phyloP scores from a whole-genome alignment of 352 stramenopile genomes.

The Albugo candida region DNA sequence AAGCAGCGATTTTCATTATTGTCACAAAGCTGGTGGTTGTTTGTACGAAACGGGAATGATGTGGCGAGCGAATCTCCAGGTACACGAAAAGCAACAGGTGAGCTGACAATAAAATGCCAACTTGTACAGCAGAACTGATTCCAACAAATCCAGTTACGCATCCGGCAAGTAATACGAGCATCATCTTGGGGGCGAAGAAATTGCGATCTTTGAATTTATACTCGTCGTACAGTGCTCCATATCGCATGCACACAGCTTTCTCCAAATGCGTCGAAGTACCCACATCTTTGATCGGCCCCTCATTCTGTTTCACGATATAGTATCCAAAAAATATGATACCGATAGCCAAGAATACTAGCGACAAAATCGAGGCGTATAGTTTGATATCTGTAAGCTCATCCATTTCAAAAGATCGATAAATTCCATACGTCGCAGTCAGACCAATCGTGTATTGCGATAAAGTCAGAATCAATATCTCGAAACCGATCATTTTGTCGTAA shows the following conservation, averaged over 20 bases:
- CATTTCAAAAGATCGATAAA: conserved; percentile 49
- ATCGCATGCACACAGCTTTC: conserved; percentile 65
- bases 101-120: conserved; percentile 26
- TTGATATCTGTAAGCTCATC: conserved; percentile 38
- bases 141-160: conserved; percentile 28
- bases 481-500: conserved; percentile 71
- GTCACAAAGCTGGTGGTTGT: conserved; percentile 51
- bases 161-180: conserved; percentile 36
- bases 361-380: conserved; percentile 32
- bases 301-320: conserved; percentile 49
- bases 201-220: conserved; percentile 78
- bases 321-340: conserved; percentile 72
- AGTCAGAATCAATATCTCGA: conserved; percentile 49
- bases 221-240: conserved; percentile 69
- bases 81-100: conserved; percentile 60
- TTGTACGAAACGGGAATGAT: conserved; percentile 53
- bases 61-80: conserved; percentile 38
- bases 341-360: conserved; percentile 39
- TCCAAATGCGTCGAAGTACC: conserved; percentile 59
- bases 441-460: conserved; percentile 74
- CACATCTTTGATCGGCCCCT: conserved; percentile 52
- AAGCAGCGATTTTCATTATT: conserved; percentile 56
- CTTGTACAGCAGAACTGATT: conserved; percentile 24
- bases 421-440: conserved; percentile 67
- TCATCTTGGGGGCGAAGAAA: conserved; percentile 70